Conservation (phyloP, 1,139 yeast species). For the Hansenula lynferdii region DNA sequence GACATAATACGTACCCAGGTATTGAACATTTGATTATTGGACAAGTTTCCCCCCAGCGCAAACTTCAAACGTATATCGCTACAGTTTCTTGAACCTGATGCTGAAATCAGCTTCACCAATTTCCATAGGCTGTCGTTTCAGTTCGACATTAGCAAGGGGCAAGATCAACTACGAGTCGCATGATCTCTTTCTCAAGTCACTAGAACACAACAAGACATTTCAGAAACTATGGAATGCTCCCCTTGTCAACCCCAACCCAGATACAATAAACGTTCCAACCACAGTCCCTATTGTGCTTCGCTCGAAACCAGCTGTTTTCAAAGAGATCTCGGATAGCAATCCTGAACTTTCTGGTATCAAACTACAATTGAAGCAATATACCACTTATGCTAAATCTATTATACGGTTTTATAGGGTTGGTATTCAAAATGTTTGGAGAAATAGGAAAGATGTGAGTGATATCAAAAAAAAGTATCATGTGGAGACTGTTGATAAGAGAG, state of each 20-base stretch:
- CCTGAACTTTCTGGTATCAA: conserved; percentile 20
- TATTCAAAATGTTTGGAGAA: conserved; percentile 45
- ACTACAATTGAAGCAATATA: conserved; percentile 33
- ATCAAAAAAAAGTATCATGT: conserved; percentile 21
- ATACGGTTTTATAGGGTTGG: conserved; percentile 49
- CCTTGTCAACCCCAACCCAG: conserved; percentile 4
- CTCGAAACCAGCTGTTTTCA: conserved; percentile 29
- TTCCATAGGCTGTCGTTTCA: neutral
- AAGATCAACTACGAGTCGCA: neutral
- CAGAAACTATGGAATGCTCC: conserved; percentile 4
- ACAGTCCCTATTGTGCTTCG: conserved; percentile 37
- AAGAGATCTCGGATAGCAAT: conserved; percentile 26
- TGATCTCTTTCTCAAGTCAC: neutral
- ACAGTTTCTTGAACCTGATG: too few relatives aligned
- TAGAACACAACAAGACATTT: conserved; percentile 1
- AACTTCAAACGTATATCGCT: too few relatives aligned
- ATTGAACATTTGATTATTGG: too few relatives aligned
- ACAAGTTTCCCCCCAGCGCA: too few relatives aligned
- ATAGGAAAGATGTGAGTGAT: conserved; percentile 24
- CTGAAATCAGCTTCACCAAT: too few relatives aligned
- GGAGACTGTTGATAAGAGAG: conserved; percentile 19
- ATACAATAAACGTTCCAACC: conserved; percentile 29
- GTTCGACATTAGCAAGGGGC: neutral
- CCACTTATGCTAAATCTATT: conserved; percentile 36
- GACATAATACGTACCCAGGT: too few relatives aligned